Conservation (phyloP, 1,284 basidiomycete genomes). For the Porogramme epimiltina region DNA sequence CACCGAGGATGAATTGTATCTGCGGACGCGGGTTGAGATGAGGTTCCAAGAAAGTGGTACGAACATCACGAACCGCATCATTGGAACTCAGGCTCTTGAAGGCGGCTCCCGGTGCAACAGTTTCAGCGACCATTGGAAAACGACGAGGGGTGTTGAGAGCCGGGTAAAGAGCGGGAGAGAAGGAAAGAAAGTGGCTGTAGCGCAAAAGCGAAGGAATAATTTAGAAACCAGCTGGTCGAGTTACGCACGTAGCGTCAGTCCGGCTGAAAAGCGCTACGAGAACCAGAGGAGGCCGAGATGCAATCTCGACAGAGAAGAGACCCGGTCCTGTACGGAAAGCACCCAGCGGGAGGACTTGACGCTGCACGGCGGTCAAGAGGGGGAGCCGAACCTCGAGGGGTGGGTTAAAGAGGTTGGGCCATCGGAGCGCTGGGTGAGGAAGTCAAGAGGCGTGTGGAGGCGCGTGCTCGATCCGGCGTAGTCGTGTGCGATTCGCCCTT, state of each 20-base stretch:
- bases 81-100: conserved; percentile 22
- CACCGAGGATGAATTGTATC: conserved; percentile 61
- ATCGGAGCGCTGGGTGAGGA: background rate
- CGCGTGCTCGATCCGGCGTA: background rate
- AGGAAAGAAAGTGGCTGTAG: conserved; percentile 15
- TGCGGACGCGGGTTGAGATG: conserved; percentile 26
- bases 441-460: too few species aligned
- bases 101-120: conserved; percentile 20
- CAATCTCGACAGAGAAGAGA: conserved; percentile 29
- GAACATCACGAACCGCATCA: conserved; percentile 23
- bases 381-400: conserved; percentile 11
- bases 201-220: conserved; percentile 10
- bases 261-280: conserved; percentile 29
- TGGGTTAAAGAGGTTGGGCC: conserved; percentile 14
- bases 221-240: conserved; percentile 26
- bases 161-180: conserved; percentile 10
- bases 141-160: conserved; percentile 1
- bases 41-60: background rate
- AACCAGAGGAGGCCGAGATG: conserved; percentile 29
- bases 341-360: conserved; percentile 24
- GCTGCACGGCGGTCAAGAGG: conserved; percentile 20
- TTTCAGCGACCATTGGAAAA: conserved; percentile 11
- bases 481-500: conserved; percentile 14
- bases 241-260: conserved; percentile 30
- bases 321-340: conserved; percentile 24